These are phyloP conservation scores for Podila horticola DNA, from an alignment of 192 early-diverging fungal genomes.

Conservation along the genomic window DNA sequence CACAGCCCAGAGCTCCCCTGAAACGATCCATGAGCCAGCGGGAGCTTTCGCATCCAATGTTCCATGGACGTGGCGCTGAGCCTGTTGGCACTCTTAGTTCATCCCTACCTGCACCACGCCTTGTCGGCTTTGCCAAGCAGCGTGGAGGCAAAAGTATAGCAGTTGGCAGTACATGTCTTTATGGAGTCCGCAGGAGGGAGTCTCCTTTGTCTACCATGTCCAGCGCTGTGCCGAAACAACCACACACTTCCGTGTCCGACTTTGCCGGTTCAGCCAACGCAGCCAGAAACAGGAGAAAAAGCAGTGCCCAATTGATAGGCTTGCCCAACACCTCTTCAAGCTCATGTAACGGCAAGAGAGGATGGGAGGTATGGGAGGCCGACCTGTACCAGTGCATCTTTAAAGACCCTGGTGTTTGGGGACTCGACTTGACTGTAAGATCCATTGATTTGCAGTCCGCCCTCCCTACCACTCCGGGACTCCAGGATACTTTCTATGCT, in stretches of 20 bases:
- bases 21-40: not conserved
- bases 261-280: not conserved
- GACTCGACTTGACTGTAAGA: constrained; percentile 32
- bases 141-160: constrained; percentile 41
- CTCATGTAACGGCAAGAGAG: constrained; percentile 16
- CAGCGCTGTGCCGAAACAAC: constrained; percentile 4
- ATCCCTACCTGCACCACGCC: constrained; percentile 38
- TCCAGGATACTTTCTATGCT: not conserved
- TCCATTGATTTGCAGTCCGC: constrained; percentile 23
- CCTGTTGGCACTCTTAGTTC: constrained; percentile 21
- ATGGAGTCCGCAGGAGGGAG: constrained; percentile 36
- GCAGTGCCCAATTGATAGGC: not conserved
- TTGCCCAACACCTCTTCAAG: not conserved
- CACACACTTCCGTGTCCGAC: constrained; percentile 24
- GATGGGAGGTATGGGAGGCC: constrained; percentile 51
- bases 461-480: not conserved
- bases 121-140: constrained; percentile 46
- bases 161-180: constrained; percentile 30
- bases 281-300: constrained; percentile 20
- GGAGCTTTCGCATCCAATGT: not conserved
- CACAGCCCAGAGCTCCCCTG: not conserved
- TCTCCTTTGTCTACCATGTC: not conserved
- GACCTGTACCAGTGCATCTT: constrained; percentile 51
- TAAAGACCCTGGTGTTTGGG: constrained; percentile 43
- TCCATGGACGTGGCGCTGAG: not conserved